These are phyloP conservation scores for Hypoxylon sp. DNA, from an alignment of 2,329 filamentous ascomycete species.

Conservation along the genomic window DNA sequence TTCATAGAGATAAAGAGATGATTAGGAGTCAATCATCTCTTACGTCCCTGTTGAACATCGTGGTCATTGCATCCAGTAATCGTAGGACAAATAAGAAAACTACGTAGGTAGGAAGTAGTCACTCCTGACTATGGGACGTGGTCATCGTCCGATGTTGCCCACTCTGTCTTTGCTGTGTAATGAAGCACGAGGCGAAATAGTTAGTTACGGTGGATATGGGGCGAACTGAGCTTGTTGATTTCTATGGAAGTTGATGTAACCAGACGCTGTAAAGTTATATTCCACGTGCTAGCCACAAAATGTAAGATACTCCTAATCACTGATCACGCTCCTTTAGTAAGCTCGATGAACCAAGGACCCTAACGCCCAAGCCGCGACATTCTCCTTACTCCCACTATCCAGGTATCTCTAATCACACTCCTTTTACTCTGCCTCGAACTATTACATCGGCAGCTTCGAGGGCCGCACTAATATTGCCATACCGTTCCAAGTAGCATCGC, in stretches of 20 bases:
- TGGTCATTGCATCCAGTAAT: neutral
- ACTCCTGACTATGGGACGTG: neutral
- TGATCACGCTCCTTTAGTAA: neutral
- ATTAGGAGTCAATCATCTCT: conserved; percentile 15
- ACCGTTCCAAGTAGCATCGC: neutral
- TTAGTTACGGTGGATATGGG: neutral
- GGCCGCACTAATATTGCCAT: neutral
- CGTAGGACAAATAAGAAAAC: neutral
- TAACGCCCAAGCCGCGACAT: neutral
- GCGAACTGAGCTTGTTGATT: neutral
- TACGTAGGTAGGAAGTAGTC: neutral
- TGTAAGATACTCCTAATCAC: neutral
- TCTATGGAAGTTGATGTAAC: neutral
- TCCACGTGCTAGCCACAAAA: neutral
- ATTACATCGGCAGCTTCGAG: neutral
- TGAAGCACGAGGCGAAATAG: conserved; percentile 1
- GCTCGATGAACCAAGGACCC: neutral
- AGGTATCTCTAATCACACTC: neutral
- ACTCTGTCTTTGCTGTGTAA: conserved; percentile 12
- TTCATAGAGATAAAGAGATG: neutral
- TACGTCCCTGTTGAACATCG: conserved; percentile 10
- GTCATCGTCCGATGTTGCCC: neutral
- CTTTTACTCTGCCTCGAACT: neutral
- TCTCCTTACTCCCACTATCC: neutral
- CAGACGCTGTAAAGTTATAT: conserved; percentile 4